Percentiles rank a stretch among this genome's conserved stretches.
Evolutionary conservation across 345 rosid species (phyloP).

Genomic region (Arabis alpina): DNA sequence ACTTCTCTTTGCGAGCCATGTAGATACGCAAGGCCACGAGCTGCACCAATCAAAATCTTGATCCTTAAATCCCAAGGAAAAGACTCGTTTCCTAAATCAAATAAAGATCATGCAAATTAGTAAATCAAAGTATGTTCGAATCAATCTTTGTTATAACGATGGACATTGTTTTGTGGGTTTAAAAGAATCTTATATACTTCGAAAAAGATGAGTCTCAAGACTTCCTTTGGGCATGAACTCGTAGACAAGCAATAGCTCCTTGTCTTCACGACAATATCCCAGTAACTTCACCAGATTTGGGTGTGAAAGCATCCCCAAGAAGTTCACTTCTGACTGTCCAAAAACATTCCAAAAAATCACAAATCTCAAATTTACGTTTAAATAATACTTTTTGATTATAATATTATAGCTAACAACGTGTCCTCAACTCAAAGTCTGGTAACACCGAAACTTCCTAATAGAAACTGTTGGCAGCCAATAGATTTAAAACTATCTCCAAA

Average conservation of each 20-base stretch:
- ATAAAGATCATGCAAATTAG: background rate
- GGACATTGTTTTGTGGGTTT: background rate
- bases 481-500: background rate
- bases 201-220: constrained; percentile 79
- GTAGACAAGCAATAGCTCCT: constrained; percentile 73
- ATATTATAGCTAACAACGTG: constrained; percentile 24
- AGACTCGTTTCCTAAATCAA: constrained; percentile 53
- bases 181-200: constrained; percentile 56
- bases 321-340: constrained; percentile 79
- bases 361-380: constrained; percentile 17
- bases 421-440: background rate
- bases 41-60: constrained; percentile 78
- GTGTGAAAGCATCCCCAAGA: constrained; percentile 80
- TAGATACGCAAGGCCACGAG: constrained; percentile 74
- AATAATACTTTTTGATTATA: background rate
- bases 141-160: constrained; percentile 2
- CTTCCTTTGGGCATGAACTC: constrained; percentile 85
- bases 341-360: constrained; percentile 18
- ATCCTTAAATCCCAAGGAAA: constrained; percentile 84
- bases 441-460: constrained; percentile 1
- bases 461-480: background rate
- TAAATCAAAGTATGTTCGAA: background rate
- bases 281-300: constrained; percentile 76
- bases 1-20: constrained; percentile 74
- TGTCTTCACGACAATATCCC: constrained; percentile 84